Conservation (phyloP, 176 grass and related monocot genomes). For the Carex myosuroides region DNA sequence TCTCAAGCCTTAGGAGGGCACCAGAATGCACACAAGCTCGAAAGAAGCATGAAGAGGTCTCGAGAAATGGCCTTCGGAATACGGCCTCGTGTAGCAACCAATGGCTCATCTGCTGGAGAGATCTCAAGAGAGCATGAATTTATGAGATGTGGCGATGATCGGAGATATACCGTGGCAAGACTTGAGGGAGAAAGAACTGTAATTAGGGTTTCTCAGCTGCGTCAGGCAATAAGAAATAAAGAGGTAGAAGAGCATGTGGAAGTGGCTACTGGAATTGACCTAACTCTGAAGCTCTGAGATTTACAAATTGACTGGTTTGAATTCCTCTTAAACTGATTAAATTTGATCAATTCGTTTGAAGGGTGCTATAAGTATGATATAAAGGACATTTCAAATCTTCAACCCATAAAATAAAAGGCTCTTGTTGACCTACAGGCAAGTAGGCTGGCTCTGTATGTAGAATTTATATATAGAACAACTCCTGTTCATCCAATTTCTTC, state of each 20-base stretch:
- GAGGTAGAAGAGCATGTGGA: background rate
- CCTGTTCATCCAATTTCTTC: background rate
- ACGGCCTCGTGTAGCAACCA: background rate
- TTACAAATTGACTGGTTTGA: background rate
- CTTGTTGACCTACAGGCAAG: background rate
- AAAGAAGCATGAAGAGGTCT: constrained; percentile 63
- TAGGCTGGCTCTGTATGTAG: background rate
- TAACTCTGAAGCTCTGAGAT: constrained; percentile 15
- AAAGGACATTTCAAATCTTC: background rate
- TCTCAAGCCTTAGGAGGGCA: constrained; percentile 92
- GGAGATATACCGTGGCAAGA: background rate
- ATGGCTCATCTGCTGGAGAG: constrained; percentile 2
- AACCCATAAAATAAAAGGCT: background rate
- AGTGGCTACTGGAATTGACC: constrained; percentile 10
- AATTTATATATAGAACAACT: background rate
- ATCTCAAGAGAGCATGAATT: constrained; percentile 31
- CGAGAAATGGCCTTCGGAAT: background rate
- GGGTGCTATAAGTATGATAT: background rate
- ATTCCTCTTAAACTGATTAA: background rate
- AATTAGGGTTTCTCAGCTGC: background rate
- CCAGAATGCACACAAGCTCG: constrained; percentile 95
- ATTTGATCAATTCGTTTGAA: background rate
- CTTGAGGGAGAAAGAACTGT: background rate
- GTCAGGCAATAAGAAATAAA: background rate
- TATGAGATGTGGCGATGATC: background rate